These are phyloP conservation scores for Fusarium beomiforme DNA, from an alignment of 2,329 filamentous ascomycete genomes.

Conservation along the genomic window DNA sequence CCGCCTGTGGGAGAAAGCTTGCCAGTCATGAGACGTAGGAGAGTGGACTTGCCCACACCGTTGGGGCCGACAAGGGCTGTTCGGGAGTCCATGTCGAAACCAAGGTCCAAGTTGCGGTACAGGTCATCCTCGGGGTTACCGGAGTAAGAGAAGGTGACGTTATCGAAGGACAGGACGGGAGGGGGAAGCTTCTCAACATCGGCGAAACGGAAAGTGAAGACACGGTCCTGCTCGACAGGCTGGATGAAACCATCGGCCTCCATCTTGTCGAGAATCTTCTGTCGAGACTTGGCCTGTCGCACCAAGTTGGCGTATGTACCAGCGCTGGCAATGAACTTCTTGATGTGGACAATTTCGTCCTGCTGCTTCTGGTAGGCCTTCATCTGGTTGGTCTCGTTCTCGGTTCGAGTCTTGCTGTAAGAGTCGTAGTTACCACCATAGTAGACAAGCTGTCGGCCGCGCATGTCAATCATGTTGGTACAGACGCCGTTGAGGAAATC, in stretches of 20 bases:
- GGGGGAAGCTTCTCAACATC: constrained; percentile 99
- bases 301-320: constrained; percentile 99
- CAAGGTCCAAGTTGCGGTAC: constrained; percentile 96
- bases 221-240: constrained; percentile 82
- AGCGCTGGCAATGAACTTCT: constrained; percentile 99
- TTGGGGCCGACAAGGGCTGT: constrained; percentile 97
- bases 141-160: constrained; percentile 98
- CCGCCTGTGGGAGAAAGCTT: constrained; percentile 88
- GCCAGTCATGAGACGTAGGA: constrained; percentile 95
- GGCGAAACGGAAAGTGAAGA: constrained; percentile 98
- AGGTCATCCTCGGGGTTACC: constrained; percentile 89
- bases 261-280: constrained; percentile 99
- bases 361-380: constrained; percentile 99
- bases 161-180: constrained; percentile 93
- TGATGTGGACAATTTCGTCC: constrained; percentile 99
- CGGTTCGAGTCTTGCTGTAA: constrained; percentile 90
- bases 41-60: constrained; percentile 98
- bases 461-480: constrained; percentile 99
- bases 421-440: constrained; percentile 99
- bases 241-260: constrained; percentile 99
- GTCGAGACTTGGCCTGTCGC: constrained; percentile 96
- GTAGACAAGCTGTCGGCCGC: constrained; percentile 87
- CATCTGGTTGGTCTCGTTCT: constrained; percentile 98
- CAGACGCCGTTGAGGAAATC: constrained; percentile 99
- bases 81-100: constrained; percentile 99